Conservation (phyloP, 495 filamentous ascomycete genomes). For the Talaromyces thailandensis region DNA sequence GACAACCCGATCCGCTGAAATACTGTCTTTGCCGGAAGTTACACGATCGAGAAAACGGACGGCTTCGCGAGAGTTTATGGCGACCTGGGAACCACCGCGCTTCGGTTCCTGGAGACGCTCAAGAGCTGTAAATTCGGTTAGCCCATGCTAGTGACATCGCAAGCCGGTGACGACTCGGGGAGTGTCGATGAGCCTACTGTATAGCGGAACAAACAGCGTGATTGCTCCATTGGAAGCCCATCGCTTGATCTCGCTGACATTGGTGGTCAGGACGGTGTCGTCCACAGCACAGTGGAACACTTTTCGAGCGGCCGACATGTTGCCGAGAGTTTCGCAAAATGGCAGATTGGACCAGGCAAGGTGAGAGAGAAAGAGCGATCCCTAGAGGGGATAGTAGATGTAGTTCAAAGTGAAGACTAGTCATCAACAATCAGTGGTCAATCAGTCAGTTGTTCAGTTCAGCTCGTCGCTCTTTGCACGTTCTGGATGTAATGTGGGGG, state of each 20-base stretch:
- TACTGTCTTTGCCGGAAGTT: conserved; percentile 44
- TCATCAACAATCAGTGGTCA: not conserved
- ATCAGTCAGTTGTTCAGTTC: not conserved
- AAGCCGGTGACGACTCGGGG: not conserved
- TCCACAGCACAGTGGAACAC: conserved; percentile 68
- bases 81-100: conserved; percentile 43
- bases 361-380: not conserved
- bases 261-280: conserved; percentile 60
- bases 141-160: conserved; percentile 9
- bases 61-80: conserved; percentile 54
- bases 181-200: conserved; percentile 40
- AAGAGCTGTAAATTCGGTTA: conserved; percentile 32
- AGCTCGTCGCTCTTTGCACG: no score
- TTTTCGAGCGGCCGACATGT: conserved; percentile 46
- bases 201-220: conserved; percentile 57
- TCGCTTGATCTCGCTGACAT: conserved; percentile 60
- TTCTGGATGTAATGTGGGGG: conserved; percentile 27
- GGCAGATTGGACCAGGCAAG: not conserved
- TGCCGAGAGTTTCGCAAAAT: not conserved
- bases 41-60: conserved; percentile 58
- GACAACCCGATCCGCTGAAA: conserved; percentile 35
- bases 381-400: conserved; percentile 2
- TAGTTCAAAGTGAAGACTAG: conserved; percentile 5
- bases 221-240: conserved; percentile 58
- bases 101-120: conserved; percentile 49